Conservation (phyloP, 192 early-diverging fungal genomes). For the Physocladia obscura region DNA sequence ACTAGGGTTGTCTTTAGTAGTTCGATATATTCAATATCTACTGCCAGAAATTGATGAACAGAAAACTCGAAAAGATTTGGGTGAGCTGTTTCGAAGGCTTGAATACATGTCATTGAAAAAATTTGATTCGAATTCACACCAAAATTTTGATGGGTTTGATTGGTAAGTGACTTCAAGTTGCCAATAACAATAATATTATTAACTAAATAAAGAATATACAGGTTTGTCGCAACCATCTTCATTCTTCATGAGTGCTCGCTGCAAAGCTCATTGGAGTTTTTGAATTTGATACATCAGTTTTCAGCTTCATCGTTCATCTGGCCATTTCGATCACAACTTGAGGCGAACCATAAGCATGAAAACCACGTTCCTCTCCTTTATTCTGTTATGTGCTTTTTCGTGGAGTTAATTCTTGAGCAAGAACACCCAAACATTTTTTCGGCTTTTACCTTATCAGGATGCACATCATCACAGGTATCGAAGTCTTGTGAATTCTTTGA, state of each 20-base stretch:
- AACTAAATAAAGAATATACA: constrained; percentile 14
- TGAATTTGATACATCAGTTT: constrained; percentile 10
- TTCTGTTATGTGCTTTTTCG: constrained; percentile 39
- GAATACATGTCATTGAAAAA: too few relatives aligned
- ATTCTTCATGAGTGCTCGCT: constrained; percentile 30
- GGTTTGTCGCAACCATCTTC: constrained; percentile 47
- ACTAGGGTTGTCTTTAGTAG: constrained; percentile 24
- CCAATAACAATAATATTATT: constrained; percentile 4
- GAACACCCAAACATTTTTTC: constrained; percentile 44
- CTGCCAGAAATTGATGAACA: not conserved
- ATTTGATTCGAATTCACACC: too few relatives aligned
- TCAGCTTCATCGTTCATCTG: constrained; percentile 37
- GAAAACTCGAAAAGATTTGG: constrained; percentile 4
- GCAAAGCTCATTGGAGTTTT: constrained; percentile 5
- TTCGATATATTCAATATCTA: constrained; percentile 33
- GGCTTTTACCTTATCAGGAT: constrained; percentile 52
- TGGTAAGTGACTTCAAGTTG: not conserved
- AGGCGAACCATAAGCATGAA: not conserved
- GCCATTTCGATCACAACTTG: constrained; percentile 9
- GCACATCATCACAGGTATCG: constrained; percentile 50
- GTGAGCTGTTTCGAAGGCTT: constrained; percentile 1
- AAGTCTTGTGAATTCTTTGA: not conserved
- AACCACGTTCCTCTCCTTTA: constrained; percentile 34
- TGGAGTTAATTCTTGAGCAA: constrained; percentile 45
- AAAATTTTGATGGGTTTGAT: constrained; percentile 15